Evolutionary conservation across 805 yeast species (phyloP).

Genomic region (Spathaspora boniae): DNA sequence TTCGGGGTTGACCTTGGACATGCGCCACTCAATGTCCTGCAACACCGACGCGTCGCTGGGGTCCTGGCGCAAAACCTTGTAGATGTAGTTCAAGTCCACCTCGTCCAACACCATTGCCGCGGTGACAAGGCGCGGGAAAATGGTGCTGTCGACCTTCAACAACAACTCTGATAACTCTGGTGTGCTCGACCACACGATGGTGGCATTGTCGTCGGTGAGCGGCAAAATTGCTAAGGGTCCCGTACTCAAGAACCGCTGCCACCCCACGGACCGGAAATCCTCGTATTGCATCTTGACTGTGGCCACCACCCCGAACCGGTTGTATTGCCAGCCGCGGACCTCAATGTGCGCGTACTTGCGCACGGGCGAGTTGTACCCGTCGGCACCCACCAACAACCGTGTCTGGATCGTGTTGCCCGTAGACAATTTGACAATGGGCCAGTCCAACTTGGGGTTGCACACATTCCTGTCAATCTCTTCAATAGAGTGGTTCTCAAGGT

Average conservation of each 20-base stretch:
- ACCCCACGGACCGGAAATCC: slow-evolving; percentile 70
- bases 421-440: slow-evolving; percentile 75
- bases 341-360: slow-evolving; percentile 76
- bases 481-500: slow-evolving; percentile 14
- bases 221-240: slow-evolving; percentile 95
- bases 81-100: slow-evolving; percentile 72
- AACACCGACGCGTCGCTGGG: slow-evolving; percentile 47
- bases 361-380: slow-evolving; percentile 93
- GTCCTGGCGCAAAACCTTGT: slow-evolving; percentile 34
- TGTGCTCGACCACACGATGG: slow-evolving; percentile 90
- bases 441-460: slow-evolving; percentile 37
- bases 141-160: slow-evolving; percentile 52
- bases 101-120: slow-evolving; percentile 82
- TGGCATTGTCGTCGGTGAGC: slow-evolving; percentile 79
- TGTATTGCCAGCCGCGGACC: slow-evolving; percentile 89
- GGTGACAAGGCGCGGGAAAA: slow-evolving; percentile 70
- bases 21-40: slow-evolving; percentile 74
- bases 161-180: slow-evolving; percentile 69
- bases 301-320: slow-evolving; percentile 89
- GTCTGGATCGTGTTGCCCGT: slow-evolving; percentile 64
- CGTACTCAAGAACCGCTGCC: slow-evolving; percentile 88
- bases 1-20: slow-evolving; percentile 37
- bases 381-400: slow-evolving; percentile 87
- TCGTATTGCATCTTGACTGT: slow-evolving; percentile 73
- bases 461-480: slow-evolving; percentile 17